phyloP scores from a whole-genome alignment of 257 asterid species.

The Primulina tabacum region DNA sequence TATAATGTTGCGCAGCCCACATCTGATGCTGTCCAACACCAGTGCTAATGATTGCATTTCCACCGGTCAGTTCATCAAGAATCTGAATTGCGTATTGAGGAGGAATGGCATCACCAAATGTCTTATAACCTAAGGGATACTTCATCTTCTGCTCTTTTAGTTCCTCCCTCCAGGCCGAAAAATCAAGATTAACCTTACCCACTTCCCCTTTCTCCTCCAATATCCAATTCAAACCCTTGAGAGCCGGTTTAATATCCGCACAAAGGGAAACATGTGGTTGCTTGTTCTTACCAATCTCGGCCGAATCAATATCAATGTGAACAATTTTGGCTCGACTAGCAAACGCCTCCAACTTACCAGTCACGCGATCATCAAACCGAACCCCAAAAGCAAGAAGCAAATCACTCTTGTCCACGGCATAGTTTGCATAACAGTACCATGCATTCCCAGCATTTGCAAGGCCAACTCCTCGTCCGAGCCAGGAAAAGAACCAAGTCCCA shows the following conservation, averaged over 20 bases:
- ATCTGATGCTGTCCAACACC: constrained; percentile 94
- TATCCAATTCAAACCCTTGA: constrained; percentile 53
- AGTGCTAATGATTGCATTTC: constrained; percentile 65
- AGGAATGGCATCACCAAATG: constrained; percentile 66
- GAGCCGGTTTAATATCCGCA: constrained; percentile 58
- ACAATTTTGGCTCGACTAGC: constrained; percentile 86
- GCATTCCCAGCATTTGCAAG: constrained; percentile 88
- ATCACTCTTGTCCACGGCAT: constrained; percentile 72
- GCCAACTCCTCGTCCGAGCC: constrained; percentile 54
- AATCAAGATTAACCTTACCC: constrained; percentile 35
- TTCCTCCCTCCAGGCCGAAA: constrained; percentile 69
- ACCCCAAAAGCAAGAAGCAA: constrained; percentile 82
- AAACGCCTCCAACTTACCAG: constrained; percentile 76
- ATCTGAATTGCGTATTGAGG: constrained; percentile 72
- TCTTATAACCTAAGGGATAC: constrained; percentile 50
- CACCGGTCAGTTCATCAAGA: constrained; percentile 72
- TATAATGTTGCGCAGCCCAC: constrained; percentile 89
- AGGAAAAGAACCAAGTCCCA: constrained; percentile 78
- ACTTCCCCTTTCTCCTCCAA: constrained; percentile 31
- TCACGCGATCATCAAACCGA: constrained; percentile 81
- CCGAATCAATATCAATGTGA: constrained; percentile 79
- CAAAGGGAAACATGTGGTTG: constrained; percentile 72
- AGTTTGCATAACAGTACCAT: constrained; percentile 84
- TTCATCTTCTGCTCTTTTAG: constrained; percentile 54
- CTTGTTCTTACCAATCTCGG: constrained; percentile 84